Evolutionary conservation across 2,329 filamentous ascomycete genomes (phyloP).

Genomic region (Exophiala alcalophila): DNA sequence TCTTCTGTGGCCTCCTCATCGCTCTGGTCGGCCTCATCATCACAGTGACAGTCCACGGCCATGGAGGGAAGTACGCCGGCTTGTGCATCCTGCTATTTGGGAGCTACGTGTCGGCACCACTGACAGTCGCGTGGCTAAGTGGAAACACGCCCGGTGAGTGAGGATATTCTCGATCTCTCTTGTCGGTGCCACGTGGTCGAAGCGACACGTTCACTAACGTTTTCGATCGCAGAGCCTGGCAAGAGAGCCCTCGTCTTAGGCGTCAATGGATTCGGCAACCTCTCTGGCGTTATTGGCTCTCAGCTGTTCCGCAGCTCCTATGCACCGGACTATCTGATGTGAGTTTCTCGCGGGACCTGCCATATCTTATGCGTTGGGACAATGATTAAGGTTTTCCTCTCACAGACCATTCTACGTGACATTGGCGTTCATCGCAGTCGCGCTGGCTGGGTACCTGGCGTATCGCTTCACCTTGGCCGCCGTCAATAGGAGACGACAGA

Average conservation of each 20-base stretch:
- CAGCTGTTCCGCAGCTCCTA: slow-evolving; percentile 45
- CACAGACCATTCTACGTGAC: slow-evolving; percentile 35
- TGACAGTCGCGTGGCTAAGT: slow-evolving; percentile 55
- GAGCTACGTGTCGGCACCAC: slow-evolving; percentile 51
- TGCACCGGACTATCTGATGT: slow-evolving; percentile 34
- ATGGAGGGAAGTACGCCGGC: slow-evolving; percentile 45
- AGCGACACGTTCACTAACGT: too few relatives aligned
- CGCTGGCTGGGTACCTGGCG: slow-evolving; percentile 35
- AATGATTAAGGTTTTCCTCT: too few relatives aligned
- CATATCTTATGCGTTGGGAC: too few relatives aligned
- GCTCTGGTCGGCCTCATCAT: slow-evolving; percentile 50
- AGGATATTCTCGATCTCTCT: background rate
- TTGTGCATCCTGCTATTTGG: slow-evolving; percentile 47
- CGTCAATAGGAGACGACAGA: slow-evolving; percentile 30
- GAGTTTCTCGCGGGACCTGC: background rate
- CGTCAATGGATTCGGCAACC: slow-evolving; percentile 54
- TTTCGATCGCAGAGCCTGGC: slow-evolving; percentile 50
- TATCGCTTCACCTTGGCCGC: slow-evolving; percentile 32
- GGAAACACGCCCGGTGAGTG: slow-evolving; percentile 46
- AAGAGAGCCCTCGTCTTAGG: slow-evolving; percentile 54
- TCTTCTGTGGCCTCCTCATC: slow-evolving; percentile 13
- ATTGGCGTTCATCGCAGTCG: slow-evolving; percentile 33
- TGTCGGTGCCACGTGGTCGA: background rate
- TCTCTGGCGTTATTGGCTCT: slow-evolving; percentile 49
- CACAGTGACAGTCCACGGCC: slow-evolving; percentile 49